phyloP scores from a whole-genome alignment of 2,329 filamentous ascomycete genomes.

The Ophioceras dolichostomum region DNA sequence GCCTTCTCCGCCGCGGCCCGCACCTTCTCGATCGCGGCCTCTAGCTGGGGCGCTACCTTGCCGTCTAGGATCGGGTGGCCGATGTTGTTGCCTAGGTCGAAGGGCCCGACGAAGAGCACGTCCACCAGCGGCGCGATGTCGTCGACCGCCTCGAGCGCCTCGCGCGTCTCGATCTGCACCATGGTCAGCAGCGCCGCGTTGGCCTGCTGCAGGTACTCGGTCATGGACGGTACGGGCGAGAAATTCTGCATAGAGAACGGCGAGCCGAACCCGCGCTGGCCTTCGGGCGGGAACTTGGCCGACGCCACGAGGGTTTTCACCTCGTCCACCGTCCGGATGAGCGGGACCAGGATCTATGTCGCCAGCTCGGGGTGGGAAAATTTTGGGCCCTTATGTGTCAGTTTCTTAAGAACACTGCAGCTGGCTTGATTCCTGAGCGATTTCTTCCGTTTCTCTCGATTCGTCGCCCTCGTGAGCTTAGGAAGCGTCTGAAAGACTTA shows the following conservation, averaged over 20 bases:
- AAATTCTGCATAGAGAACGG: slow-evolving; percentile 41
- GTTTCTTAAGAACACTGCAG: no score
- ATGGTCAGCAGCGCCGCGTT: slow-evolving; percentile 48
- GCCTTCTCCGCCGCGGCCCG: slow-evolving; percentile 44
- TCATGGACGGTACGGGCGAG: slow-evolving; percentile 30
- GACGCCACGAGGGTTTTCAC: slow-evolving; percentile 34
- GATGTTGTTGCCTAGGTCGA: slow-evolving; percentile 53
- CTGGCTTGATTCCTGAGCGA: no score
- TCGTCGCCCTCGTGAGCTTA: no score
- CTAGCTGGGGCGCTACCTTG: slow-evolving; percentile 44
- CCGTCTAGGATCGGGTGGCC: slow-evolving; percentile 49
- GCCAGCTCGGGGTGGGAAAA: no score
- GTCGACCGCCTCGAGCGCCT: slow-evolving; percentile 47
- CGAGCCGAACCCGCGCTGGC: slow-evolving; percentile 41
- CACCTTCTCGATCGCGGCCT: slow-evolving; percentile 45
- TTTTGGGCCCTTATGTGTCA: no score
- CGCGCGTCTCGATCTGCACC: slow-evolving; percentile 56
- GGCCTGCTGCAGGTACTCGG: slow-evolving; percentile 43
- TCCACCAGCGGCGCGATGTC: slow-evolving; percentile 53
- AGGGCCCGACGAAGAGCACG: slow-evolving; percentile 53
- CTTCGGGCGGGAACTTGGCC: slow-evolving; percentile 44
- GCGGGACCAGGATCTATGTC: slow-evolving; percentile 38
- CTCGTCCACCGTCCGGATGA: slow-evolving; percentile 41
- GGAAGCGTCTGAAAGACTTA: slow-evolving; percentile 22
- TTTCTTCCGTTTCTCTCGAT: no score